Conservation (phyloP, 176 grass and related monocot genomes). For the Alloteropsis semialata region DNA sequence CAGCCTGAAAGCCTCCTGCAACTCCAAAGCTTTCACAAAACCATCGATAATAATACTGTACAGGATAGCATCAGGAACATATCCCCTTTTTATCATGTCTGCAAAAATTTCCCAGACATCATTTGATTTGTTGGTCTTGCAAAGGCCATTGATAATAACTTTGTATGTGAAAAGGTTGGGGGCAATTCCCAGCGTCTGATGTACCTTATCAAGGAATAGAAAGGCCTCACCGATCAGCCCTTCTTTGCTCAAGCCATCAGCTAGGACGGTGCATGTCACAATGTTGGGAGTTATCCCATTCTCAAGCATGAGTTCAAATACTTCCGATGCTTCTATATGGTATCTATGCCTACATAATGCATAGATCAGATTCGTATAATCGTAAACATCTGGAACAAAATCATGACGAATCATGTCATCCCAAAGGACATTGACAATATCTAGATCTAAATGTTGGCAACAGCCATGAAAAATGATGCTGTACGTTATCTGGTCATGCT, state of each 20-base stretch:
- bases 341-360: constrained; percentile 59
- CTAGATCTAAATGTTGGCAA: constrained; percentile 50
- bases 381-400: constrained; percentile 55
- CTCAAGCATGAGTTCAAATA: constrained; percentile 65
- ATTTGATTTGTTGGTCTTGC: constrained; percentile 43
- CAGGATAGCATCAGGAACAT: constrained; percentile 50
- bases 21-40: constrained; percentile 61
- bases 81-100: constrained; percentile 72
- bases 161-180: constrained; percentile 66
- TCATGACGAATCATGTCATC: constrained; percentile 48
- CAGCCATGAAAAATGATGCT: constrained; percentile 64
- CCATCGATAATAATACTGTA: constrained; percentile 67
- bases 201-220: constrained; percentile 51
- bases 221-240: constrained; percentile 55
- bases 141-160: constrained; percentile 70
- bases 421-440: constrained; percentile 45
- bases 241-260: constrained; percentile 56
- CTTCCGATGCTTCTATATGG: constrained; percentile 51
- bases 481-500: constrained; percentile 50
- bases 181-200: constrained; percentile 34
- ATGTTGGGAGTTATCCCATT: constrained; percentile 55
- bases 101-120: constrained; percentile 51
- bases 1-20: constrained; percentile 48
- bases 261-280: constrained; percentile 69
- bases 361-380: constrained; percentile 72